Evolutionary conservation across 352 stramenopile species (phyloP).

Genomic region (Blastocystis sp.): DNA sequence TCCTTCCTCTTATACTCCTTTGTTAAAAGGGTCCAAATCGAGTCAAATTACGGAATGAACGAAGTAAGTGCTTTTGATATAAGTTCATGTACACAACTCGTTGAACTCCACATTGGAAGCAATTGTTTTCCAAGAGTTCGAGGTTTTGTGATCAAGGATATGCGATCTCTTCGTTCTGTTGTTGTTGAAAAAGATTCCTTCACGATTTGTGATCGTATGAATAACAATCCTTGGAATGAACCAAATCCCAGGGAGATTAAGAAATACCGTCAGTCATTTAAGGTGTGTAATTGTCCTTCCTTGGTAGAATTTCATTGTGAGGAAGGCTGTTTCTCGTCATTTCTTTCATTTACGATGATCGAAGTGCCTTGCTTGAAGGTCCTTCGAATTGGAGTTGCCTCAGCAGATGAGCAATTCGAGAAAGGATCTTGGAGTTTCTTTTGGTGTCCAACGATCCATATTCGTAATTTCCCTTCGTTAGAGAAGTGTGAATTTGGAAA

Average conservation of each 20-base stretch:
- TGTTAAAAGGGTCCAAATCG: neutral
- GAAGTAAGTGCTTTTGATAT: neutral
- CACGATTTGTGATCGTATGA: neutral
- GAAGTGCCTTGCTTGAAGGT: neutral
- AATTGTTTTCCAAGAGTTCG: neutral
- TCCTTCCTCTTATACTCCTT: neutral
- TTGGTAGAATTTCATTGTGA: neutral
- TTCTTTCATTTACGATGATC: neutral
- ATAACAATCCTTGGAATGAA: neutral
- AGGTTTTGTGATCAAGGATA: neutral
- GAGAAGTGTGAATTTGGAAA: neutral
- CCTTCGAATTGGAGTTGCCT: neutral
- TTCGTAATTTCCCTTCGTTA: neutral
- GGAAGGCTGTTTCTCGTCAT: neutral
- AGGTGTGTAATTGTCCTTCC: neutral
- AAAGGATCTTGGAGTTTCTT: conserved; percentile 1
- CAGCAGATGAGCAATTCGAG: neutral
- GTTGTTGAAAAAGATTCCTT: neutral
- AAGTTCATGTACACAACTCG: neutral
- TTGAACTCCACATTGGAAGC: neutral
- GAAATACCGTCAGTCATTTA: neutral
- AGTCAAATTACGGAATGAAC: neutral
- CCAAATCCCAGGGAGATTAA: neutral
- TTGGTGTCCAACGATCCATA: neutral
- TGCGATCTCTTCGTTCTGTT: conserved; percentile 2